Percentiles rank a stretch among this genome's conserved stretches.
phyloP scores from a whole-genome alignment of 2,329 filamentous ascomycete genomes.

The Scedosporium dehoogii region DNA sequence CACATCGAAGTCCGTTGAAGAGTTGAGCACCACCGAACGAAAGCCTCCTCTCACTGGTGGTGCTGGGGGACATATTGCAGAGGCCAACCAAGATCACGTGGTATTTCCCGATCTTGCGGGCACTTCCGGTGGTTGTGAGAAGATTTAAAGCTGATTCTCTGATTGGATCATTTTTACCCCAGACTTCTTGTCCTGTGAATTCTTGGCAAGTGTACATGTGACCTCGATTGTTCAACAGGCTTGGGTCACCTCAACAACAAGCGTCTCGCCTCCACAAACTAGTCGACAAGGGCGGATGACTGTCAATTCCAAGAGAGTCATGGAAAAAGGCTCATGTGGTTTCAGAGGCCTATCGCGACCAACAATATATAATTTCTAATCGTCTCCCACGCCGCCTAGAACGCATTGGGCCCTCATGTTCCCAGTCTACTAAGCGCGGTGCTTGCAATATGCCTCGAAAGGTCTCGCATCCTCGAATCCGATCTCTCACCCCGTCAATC shows the following conservation, averaged over 20 bases:
- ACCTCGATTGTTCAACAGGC: neutral
- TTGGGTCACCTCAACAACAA: neutral
- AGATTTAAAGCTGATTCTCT: neutral
- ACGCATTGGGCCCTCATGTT: no score
- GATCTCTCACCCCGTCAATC: neutral
- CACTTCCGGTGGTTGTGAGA: neutral
- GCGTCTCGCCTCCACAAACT: neutral
- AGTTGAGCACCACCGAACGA: no score
- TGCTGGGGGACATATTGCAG: no score
- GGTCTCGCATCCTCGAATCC: neutral
- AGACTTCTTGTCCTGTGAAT: neutral
- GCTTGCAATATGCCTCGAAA: neutral
- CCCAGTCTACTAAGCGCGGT: neutral
- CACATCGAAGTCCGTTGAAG: no score
- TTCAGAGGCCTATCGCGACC: no score
- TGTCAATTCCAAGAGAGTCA: neutral
- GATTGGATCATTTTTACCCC: neutral
- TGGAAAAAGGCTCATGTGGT: no score
- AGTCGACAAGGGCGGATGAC: neutral
- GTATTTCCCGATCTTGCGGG: neutral
- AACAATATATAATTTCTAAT: no score
- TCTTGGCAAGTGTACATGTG: conserved; percentile 1
- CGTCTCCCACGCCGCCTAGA: no score
- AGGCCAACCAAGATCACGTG: neutral
- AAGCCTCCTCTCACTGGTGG: no score